These are phyloP conservation scores for Anisodus tanguticus DNA, from an alignment of 257 asterid genomes.

Conservation along the genomic window DNA sequence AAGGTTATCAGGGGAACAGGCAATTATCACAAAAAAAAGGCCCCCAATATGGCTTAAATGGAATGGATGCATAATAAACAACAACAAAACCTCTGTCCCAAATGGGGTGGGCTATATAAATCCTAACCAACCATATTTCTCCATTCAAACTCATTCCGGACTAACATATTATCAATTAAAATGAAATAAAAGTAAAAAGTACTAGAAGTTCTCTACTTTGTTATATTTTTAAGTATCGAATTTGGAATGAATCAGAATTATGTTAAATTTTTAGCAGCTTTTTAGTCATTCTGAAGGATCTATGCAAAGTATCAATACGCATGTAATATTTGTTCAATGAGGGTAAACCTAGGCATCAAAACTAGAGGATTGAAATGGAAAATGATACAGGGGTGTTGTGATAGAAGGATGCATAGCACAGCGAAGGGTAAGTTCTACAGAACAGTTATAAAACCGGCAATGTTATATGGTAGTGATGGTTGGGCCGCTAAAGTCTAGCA, in stretches of 20 bases:
- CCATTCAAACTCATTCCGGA: neutral
- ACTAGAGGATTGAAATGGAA: slow-evolving; percentile 5
- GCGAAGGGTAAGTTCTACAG: neutral
- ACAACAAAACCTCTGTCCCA: neutral
- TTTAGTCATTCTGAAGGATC: neutral
- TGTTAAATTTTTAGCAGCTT: neutral
- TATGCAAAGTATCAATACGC: neutral
- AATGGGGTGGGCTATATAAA: slow-evolving; percentile 3
- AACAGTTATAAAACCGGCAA: neutral
- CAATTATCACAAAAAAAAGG: neutral
- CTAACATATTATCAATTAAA: neutral
- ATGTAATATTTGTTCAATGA: neutral
- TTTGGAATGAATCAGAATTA: slow-evolving; percentile 20
- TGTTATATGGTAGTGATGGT: neutral
- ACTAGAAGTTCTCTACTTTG: neutral
- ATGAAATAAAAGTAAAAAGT: neutral
- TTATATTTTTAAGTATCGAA: neutral
- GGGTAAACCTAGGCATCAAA: neutral
- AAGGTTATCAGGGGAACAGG: neutral
- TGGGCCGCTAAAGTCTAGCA: slow-evolving; percentile 1
- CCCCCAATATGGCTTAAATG: neutral
- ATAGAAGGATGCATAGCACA: neutral
- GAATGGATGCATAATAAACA: neutral
- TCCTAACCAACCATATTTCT: neutral
- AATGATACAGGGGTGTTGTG: neutral